Base-by-base conservation (phyloP, 192 early-diverging fungal genomes). In the Chytriomyces sp. region DNA sequence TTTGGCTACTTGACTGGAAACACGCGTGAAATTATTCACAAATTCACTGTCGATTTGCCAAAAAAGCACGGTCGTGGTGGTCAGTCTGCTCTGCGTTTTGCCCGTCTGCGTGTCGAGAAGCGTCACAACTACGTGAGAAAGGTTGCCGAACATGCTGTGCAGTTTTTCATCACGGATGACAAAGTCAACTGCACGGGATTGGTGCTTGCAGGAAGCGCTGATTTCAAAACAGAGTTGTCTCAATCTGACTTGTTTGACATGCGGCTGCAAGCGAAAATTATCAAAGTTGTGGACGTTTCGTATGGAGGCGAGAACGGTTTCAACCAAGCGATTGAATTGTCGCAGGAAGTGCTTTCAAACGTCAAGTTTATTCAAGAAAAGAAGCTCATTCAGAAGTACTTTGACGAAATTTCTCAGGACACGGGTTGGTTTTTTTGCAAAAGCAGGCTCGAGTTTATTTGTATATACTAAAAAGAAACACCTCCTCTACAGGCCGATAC, bases 31-130 rank as follows among this genome's bases (percentile, higher is more conserved):
- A 89, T 99, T 46, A 82, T 98, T 69, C 94, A 96, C 88, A 95
- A 96, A 83, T 89, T 99, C 69, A 85, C 91, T 20, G 98, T 99
- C 61, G 98, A 99, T 80, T 81, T 99, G 82, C 98, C 98, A 80
- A 99, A 99, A 90, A 99, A 99, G 93, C 98, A 99, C 91, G 98
- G 98, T 65, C 94, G 98, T 88, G 98, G 98, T 89, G 98, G 98
- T 92, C 98, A 99, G 86, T 99, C 98, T 10, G 98, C 98, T 24
- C 90, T 98, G 82, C 96, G 98, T 94, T 99, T 99, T 82, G 93
- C 96, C 5, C 98, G 98, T 92, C 90, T 99, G 75, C 94, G 98
- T 82, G 94, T 96, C 75, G 98, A 99, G 84, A 96, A 96, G 86
- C 94, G 98, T 62, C 98, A 98, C 90, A 94, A 99, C 84, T 99